Conservation (phyloP, 805 yeast genomes). For the Starmera caribaea region DNA sequence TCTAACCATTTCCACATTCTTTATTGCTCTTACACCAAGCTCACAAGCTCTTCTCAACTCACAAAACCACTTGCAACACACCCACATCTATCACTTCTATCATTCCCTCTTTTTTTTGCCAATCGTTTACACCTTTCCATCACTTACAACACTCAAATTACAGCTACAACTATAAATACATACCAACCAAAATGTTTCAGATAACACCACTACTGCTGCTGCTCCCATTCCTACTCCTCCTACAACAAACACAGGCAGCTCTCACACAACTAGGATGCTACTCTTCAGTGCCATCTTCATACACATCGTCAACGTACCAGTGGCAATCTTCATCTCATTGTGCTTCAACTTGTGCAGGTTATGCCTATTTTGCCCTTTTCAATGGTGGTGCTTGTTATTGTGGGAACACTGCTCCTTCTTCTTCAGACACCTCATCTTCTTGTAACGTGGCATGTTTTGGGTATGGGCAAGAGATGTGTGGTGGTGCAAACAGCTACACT, state of each 20-base stretch:
- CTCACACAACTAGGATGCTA: constrained; percentile 1
- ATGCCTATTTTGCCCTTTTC: constrained; percentile 34
- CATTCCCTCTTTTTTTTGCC: no score
- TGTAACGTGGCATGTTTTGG: constrained; percentile 47
- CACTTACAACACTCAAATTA: no score
- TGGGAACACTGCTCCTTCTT: constrained; percentile 36
- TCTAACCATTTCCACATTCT: no score
- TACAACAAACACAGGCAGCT: neutral
- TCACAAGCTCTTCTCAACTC: no score
- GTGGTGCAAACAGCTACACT: constrained; percentile 41
- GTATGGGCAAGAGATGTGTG: constrained; percentile 50
- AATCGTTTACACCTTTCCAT: no score
- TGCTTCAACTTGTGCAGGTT: constrained; percentile 29
- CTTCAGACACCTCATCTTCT: constrained; percentile 15
- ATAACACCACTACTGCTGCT: neutral
- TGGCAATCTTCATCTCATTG: constrained; percentile 43
- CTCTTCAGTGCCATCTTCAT: constrained; percentile 4
- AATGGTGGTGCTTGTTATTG: constrained; percentile 49
- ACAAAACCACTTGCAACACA: no score
- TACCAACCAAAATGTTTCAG: neutral
- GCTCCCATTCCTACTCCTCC: neutral
- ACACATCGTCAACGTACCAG: constrained; percentile 24
- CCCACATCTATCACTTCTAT: no score
- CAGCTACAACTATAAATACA: neutral
- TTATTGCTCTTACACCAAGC: no score